Evolutionary conservation across 2,329 filamentous ascomycete genomes (phyloP).

Genomic region (Trichoderma sp.): DNA sequence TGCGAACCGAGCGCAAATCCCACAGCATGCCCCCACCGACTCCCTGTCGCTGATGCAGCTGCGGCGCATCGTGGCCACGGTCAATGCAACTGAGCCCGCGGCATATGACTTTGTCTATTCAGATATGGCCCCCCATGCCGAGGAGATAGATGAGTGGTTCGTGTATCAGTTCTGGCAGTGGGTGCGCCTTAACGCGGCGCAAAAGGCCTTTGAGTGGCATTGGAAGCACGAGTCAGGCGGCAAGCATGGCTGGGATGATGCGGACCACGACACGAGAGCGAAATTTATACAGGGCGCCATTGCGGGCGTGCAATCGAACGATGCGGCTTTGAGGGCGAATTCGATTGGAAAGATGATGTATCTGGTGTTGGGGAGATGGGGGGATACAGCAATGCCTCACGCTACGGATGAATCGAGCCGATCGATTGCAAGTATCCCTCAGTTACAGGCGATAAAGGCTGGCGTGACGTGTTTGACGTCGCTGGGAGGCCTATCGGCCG

Average conservation of each 20-base stretch:
- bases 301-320: conserved; percentile 41
- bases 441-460: conserved; percentile 59
- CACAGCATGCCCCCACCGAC: conserved; percentile 53
- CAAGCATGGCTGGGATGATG: conserved; percentile 62
- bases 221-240: conserved; percentile 58
- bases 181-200: conserved; percentile 71
- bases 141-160: conserved; percentile 98
- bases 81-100: conserved; percentile 65
- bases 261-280: conserved; percentile 53
- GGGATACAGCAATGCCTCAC: conserved; percentile 58
- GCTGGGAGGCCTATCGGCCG: conserved; percentile 48
- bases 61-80: conserved; percentile 69
- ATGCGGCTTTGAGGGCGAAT: conserved; percentile 49
- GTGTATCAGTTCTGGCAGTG: conserved; percentile 85
- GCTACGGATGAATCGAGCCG: conserved; percentile 42
- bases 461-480: conserved; percentile 52
- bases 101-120: conserved; percentile 85
- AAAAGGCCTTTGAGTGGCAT: conserved; percentile 72
- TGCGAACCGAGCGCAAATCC: conserved; percentile 30
- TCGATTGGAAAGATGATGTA: conserved; percentile 59
- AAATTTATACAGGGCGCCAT: conserved; percentile 59
- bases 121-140: conserved; percentile 70
- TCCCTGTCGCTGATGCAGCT: conserved; percentile 75
- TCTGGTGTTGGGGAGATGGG: conserved; percentile 68
- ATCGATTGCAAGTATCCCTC: conserved; percentile 53